A percentile compares a stretch with the other conserved stretches of the same genome.
phyloP scores from a whole-genome alignment of 2,329 filamentous ascomycete species.

The Remersonia thermophila region DNA sequence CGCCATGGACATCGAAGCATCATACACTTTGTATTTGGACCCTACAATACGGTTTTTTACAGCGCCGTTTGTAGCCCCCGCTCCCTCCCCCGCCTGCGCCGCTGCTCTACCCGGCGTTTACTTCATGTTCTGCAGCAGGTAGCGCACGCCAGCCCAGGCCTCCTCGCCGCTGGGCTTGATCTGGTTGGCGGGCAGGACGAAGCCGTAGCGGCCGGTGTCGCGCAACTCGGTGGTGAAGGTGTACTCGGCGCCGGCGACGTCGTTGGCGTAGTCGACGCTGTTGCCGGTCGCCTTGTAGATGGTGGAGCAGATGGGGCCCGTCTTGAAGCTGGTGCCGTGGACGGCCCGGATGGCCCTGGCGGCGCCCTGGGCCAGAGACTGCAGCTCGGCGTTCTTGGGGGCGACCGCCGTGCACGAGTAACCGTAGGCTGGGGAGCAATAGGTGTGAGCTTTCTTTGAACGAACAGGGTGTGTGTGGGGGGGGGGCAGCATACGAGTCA shows the following conservation, averaged over 20 bases:
- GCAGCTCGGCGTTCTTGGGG: slow-evolving; percentile 34
- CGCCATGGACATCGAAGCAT: too few species aligned
- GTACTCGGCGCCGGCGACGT: slow-evolving; percentile 4
- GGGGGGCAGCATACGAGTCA: slow-evolving; percentile 39
- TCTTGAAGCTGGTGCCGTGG: slow-evolving; percentile 26
- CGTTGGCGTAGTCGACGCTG: slow-evolving; percentile 30
- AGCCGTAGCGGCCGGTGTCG: slow-evolving; percentile 26
- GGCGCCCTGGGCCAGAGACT: slow-evolving; percentile 34
- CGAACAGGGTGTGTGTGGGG: neutral
- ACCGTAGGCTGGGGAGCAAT: slow-evolving; percentile 48
- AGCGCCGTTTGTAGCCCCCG: too few species aligned
- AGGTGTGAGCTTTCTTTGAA: slow-evolving; percentile 19
- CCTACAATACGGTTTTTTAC: neutral
- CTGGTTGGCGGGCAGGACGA: slow-evolving; percentile 29
- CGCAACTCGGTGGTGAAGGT: slow-evolving; percentile 6
- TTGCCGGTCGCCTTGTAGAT: slow-evolving; percentile 44
- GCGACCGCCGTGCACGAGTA: slow-evolving; percentile 40
- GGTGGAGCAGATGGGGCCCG: slow-evolving; percentile 44
- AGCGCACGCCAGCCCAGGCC: slow-evolving; percentile 39
- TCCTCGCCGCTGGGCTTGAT: slow-evolving; percentile 32
- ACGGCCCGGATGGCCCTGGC: slow-evolving; percentile 36
- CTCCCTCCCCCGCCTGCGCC: too few species aligned
- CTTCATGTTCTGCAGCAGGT: slow-evolving; percentile 36
- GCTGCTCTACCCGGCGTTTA: slow-evolving; percentile 14
- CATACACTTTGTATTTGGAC: neutral